These are phyloP conservation scores for Canavalia gladiata DNA, from an alignment of 306 rosid genomes.

Conservation along the genomic window DNA sequence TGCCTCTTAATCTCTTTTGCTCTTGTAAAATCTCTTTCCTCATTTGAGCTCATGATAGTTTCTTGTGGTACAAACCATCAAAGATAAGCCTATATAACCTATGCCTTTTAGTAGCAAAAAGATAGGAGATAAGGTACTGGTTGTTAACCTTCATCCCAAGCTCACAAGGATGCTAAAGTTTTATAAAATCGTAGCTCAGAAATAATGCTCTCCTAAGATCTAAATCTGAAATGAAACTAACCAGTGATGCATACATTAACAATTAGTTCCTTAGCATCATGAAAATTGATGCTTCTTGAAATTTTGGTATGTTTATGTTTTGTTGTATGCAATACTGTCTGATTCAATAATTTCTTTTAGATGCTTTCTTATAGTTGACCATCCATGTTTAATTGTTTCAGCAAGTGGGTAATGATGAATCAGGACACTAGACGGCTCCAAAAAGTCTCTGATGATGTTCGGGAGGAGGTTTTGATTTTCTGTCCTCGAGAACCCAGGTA, in stretches of 20 bases:
- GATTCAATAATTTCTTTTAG: slow-evolving; percentile 38
- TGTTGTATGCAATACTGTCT: slow-evolving; percentile 31
- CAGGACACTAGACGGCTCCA: slow-evolving; percentile 89
- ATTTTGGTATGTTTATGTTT: slow-evolving; percentile 28
- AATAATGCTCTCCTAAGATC: slow-evolving; percentile 31
- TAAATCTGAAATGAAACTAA: slow-evolving; percentile 28
- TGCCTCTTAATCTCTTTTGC: not conserved
- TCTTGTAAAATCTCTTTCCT: slow-evolving; percentile 25
- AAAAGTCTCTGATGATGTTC: slow-evolving; percentile 82
- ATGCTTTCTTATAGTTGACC: slow-evolving; percentile 42
- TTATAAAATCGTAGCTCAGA: not conserved
- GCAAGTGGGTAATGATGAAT: slow-evolving; percentile 99
- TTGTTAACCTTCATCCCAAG: slow-evolving; percentile 5
- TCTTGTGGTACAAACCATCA: not conserved
- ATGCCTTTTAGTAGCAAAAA: slow-evolving; percentile 9
- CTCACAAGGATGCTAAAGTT: slow-evolving; percentile 32
- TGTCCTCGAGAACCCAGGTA: slow-evolving; percentile 87
- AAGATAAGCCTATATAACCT: slow-evolving; percentile 10
- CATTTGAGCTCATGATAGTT: slow-evolving; percentile 17
- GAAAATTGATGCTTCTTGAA: slow-evolving; percentile 26
- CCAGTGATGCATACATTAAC: slow-evolving; percentile 21
- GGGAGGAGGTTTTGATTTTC: slow-evolving; percentile 75
- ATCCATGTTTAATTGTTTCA: slow-evolving; percentile 56
- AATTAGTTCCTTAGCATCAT: slow-evolving; percentile 11
- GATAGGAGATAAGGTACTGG: slow-evolving; percentile 17